phyloP scores from a whole-genome alignment of 108 stramenopile genomes.

The Ochromonas danica region DNA sequence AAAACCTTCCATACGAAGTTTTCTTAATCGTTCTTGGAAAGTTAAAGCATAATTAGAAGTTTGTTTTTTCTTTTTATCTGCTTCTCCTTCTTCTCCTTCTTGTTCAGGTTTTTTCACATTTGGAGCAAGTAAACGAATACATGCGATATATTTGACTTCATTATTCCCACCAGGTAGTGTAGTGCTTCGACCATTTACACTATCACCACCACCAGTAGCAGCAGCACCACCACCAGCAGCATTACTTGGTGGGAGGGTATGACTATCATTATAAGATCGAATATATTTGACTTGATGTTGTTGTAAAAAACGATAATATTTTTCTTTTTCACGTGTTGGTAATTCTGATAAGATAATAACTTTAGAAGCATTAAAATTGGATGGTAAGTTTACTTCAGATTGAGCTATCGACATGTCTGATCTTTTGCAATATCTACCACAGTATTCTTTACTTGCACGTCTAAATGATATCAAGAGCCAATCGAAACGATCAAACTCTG shows the following conservation, averaged over 20 bases:
- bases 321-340: slow-evolving; percentile 26
- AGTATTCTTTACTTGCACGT: no score
- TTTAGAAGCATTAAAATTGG: slow-evolving; percentile 4
- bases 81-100: neutral
- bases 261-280: neutral
- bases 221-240: no score
- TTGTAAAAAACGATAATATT: neutral
- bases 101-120: slow-evolving; percentile 3
- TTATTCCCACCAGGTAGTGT: no score
- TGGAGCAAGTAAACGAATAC: slow-evolving; percentile 27
- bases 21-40: slow-evolving; percentile 31
- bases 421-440: no score
- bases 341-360: slow-evolving; percentile 30
- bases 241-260: no score
- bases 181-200: no score
- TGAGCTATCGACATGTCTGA: no score
- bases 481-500: no score
- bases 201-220: no score
- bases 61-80: slow-evolving; percentile 18
- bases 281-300: neutral
- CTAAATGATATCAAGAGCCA: no score
- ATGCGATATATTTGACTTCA: slow-evolving; percentile 33
- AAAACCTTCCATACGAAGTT: neutral
- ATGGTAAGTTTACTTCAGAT: no score
- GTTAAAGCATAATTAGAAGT: slow-evolving; percentile 8